These are phyloP conservation scores for Pythium brachiatum DNA, from an alignment of 352 stramenopile species.

Conservation along the genomic window DNA sequence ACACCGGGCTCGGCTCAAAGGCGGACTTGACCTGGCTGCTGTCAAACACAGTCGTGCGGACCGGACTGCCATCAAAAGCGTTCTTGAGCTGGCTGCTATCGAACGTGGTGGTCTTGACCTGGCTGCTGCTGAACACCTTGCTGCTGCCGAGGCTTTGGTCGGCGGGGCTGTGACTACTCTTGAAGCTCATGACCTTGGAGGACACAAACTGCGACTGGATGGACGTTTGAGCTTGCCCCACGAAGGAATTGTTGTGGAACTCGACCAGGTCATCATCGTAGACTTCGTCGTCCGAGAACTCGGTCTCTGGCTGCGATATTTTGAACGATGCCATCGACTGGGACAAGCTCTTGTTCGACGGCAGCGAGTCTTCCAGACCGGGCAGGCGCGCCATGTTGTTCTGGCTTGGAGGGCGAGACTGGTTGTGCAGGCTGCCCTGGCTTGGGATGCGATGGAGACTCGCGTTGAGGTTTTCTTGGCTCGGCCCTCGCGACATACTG, in stretches of 20 bases:
- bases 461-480: constrained; percentile 7
- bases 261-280: constrained; percentile 21
- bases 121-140: constrained; percentile 3
- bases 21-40: constrained; percentile 9
- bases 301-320: constrained; percentile 25
- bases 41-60: constrained; percentile 3
- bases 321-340: constrained; percentile 15
- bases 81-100: constrained; percentile 20
- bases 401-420: constrained; percentile 7
- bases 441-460: constrained; percentile 7
- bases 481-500: constrained; percentile 7
- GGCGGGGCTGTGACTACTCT: background rate
- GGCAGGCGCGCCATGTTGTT: constrained; percentile 1
- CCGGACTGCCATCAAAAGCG: constrained; percentile 9
- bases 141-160: background rate
- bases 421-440: constrained; percentile 5
- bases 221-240: background rate
- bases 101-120: constrained; percentile 9
- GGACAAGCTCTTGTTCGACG: constrained; percentile 14
- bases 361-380: background rate
- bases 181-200: constrained; percentile 24
- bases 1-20: background rate
- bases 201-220: constrained; percentile 5
- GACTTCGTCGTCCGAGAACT: constrained; percentile 29
- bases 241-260: constrained; percentile 17